Base-by-base conservation (phyloP, 2,329 filamentous ascomycete species). In the Fonsecaea multimorphosa region DNA sequence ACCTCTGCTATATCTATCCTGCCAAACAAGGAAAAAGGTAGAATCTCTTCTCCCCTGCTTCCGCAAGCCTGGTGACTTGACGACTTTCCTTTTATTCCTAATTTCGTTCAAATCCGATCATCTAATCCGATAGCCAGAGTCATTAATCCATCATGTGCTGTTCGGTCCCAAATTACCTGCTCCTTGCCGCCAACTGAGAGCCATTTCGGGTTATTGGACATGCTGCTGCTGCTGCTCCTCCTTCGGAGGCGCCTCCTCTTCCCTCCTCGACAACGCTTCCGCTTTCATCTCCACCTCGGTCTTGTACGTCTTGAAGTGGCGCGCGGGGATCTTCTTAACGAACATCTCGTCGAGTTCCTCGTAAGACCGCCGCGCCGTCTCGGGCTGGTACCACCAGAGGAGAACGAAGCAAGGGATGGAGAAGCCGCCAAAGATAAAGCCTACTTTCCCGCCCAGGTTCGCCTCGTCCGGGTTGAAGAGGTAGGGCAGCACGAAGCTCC, bases 391-490 rank as follows among this genome's bases (percentile, higher is more conserved):
- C 0, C 74, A 72, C 76, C 75, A 80, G 31, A 60, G 51, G 22
- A 56, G 57, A 1, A 57, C 38, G 6, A 40, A n/a, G 24, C 49
- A 60, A 11, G 76, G 22, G 0, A 77, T 71, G 3, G 72, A 72
- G 5, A 76, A 52, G 0, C 69, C 74, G 8, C 73, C 77, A 76
- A 77, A 82, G 67, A 82, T 79, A 65, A 81, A 81, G 0, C 73
- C 75, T 0, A 73, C 73, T 63, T 78, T 78, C 2, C 79, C 75
- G 63, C 73, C 76, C n/a, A 78, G 72, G 58, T 84, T 78, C 62
- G 72, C 74, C 72, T 72, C 72, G 2, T 73, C 72, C 0, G 74
- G 73, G n/a, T 74, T 76, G 70, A 78, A 73, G 57, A 77, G 71
- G 38, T 76, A 76, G 3, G 75, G 76, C 19, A 80, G 65, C 3